These are phyloP conservation scores for Macrocystidia cucumis DNA, from an alignment of 1,284 basidiomycete genomes.

Conservation along the genomic window DNA sequence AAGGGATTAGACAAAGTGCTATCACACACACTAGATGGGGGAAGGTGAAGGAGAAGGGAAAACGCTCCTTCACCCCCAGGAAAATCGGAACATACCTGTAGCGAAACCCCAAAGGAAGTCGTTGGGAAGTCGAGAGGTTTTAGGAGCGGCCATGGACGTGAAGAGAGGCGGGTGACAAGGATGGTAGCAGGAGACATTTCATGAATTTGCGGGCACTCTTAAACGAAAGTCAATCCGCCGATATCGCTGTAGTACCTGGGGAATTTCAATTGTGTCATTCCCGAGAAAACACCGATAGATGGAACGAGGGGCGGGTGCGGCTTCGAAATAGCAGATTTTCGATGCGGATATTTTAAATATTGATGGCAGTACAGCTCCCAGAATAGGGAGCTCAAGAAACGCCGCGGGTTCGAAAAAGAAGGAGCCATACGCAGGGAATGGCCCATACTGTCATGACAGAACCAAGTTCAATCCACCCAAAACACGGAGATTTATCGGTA, in stretches of 20 bases:
- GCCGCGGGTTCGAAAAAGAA: constrained; percentile 6
- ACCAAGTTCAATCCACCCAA: too few species aligned
- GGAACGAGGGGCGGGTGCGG: constrained; percentile 3
- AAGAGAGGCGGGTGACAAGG: constrained; percentile 11
- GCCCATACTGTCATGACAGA: not conserved
- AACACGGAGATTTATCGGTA: constrained; percentile 12
- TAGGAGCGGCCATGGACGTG: constrained; percentile 21
- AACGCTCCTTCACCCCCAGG: too few species aligned
- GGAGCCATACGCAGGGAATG: not conserved
- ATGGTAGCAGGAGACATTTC: constrained; percentile 18
- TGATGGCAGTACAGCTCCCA: constrained; percentile 1
- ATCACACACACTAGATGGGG: not conserved
- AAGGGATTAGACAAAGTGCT: not conserved
- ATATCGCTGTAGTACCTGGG: constrained; percentile 30
- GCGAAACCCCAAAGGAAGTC: constrained; percentile 22
- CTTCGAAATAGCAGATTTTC: constrained; percentile 1
- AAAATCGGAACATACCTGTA: constrained; percentile 14
- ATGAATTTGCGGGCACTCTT: constrained; percentile 20
- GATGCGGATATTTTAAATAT: not conserved
- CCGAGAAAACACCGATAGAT: constrained; percentile 30
- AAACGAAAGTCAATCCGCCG: constrained; percentile 28
- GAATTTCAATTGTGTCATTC: constrained; percentile 20
- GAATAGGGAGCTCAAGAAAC: constrained; percentile 7
- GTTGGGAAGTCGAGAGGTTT: constrained; percentile 15
- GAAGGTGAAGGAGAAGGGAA: too few species aligned